Base-by-base conservation (phyloP, 2,329 filamentous ascomycete genomes). In the Cladosporium austrohemisphaericum region DNA sequence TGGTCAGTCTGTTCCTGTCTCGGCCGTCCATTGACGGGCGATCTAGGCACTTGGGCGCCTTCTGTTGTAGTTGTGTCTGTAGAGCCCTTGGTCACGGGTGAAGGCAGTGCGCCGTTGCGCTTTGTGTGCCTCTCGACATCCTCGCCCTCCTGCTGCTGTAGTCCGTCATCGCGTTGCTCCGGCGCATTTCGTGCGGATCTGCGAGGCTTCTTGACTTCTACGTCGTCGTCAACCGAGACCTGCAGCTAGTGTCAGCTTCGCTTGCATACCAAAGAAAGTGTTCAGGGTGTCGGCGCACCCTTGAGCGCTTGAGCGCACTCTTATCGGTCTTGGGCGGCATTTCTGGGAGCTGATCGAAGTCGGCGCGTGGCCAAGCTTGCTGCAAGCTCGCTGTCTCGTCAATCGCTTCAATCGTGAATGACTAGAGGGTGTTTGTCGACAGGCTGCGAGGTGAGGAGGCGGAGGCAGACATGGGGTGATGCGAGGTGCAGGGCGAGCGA, bases 271-370 rank as follows among this genome's bases (percentile, higher is more conserved):
- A 10, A 13, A n/a, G 45, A 8, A 9, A 19, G n/a, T 13, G 26
- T 23, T 23, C 4, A 8, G 28, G 19, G 23, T 16, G 31, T 13
- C 3, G 28, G n/a, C 80, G 66, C 76, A 93, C 88, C 69, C 85
- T 80, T 60, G 75, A 80, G 65, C 89, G 84, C 76, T 95, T 95
- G 73, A 93, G 81, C 72, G 87, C 85, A 74, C 85, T 90, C 75
- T 88, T 88, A 71, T 93, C 86, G 4, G 55, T 37, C 26, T 56
- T 51, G 10, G 60, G 57, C 20, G 63, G 53, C 63, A 65, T 65
- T 11, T 29, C 31, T 20, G 32, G n/a, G n/a, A n/a, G n/a, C n/a
- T n/a, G n/a, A n/a, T n/a, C n/a, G n/a, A n/a, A n/a, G n/a, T n/a
- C n/a, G n/a, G n/a, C n/a, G n/a, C n/a, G n/a, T n/a, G n/a, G n/a